Evolutionary conservation across 1,139 yeast species (phyloP), one percentile per base, ranked within the genome.

Genomic region (Groenewaldozyma sp.): DNA sequence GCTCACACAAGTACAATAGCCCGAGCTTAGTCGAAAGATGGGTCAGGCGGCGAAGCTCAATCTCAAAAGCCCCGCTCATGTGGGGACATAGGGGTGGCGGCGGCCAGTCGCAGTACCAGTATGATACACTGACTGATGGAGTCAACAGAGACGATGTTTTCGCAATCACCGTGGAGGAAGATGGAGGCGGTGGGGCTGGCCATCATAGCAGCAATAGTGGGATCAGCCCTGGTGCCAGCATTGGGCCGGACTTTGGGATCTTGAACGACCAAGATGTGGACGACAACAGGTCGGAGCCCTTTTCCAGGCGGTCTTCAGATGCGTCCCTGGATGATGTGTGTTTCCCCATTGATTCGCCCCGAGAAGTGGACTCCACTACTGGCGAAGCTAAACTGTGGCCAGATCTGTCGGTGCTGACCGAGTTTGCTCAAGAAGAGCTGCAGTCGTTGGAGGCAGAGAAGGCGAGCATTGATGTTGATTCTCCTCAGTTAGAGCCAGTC

Each of bases 241-340:
- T 27, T 28, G 24, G 32, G 19, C 37, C 33, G 19, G 34, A 20
- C 5, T 18, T 34, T 11, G 29, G 31, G 11, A 33, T 22, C 16
- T 4, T 31, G 35, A 13, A 42, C 33, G 54, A 50, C 31, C 29
- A 39, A 10, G 31, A 39, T 19, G 37, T 38, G 32, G 54, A 49
- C 17, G 44, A 45, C 5, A 48, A 42, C 14, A 44, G 44, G 17
- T 80, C 88, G 7, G 80, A 81, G 50, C 93, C 93, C 1, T 74
- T 83, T 13, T 75, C 87, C 43, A 71, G 88, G 46, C 70, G 82
- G 13, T 75, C 87, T 22, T 78, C 76, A 43, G 66, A 68, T 9
- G 78, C 91, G 4, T 82, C 95, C 0, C 63, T 88, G 43, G 88
- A 82, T 55, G 97, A 91, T 60, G 98, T 91, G 27, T 84, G 94